These are phyloP conservation scores for Trichoderma guizhouense DNA, from an alignment of 2,329 filamentous ascomycete species.

Conservation along the genomic window DNA sequence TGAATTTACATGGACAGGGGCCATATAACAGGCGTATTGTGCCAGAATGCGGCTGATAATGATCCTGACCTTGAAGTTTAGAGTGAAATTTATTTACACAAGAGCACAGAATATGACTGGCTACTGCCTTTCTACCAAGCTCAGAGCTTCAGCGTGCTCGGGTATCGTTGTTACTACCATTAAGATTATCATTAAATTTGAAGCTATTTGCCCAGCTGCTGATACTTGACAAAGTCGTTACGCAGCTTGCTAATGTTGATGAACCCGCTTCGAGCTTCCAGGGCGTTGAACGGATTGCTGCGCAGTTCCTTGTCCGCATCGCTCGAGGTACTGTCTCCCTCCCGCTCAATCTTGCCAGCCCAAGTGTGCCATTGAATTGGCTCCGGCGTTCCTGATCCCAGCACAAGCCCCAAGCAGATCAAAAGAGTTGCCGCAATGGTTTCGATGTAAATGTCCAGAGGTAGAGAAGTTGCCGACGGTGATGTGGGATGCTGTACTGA, in stretches of 20 bases:
- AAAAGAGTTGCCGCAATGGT: conserved; percentile 75
- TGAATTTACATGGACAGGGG: no score
- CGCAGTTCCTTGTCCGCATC: conserved; percentile 66
- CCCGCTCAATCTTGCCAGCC: conserved; percentile 79
- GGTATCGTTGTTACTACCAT: neutral
- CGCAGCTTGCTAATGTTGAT: conserved; percentile 81
- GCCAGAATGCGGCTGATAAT: neutral
- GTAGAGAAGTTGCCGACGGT: conserved; percentile 53
- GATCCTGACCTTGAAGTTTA: neutral
- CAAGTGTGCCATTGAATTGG: conserved; percentile 82
- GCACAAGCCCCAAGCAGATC: conserved; percentile 79
- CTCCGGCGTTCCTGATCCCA: conserved; percentile 72
- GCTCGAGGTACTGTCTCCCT: conserved; percentile 62
- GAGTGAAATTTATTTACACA: neutral
- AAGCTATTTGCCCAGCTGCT: conserved; percentile 49
- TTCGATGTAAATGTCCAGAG: conserved; percentile 84
- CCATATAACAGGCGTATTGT: neutral
- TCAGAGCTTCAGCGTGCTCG: neutral
- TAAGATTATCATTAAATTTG: neutral
- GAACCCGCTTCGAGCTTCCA: conserved; percentile 82
- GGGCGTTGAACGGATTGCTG: conserved; percentile 73
- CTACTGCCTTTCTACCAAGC: neutral
- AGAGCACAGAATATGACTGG: neutral
- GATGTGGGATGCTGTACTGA: conserved; percentile 44
- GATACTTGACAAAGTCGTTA: conserved; percentile 65